Percentiles rank a stretch among this genome's conserved stretches.
phyloP scores from a whole-genome alignment of 2,329 filamentous ascomycete genomes.

The Neocucurbitaria cava region DNA sequence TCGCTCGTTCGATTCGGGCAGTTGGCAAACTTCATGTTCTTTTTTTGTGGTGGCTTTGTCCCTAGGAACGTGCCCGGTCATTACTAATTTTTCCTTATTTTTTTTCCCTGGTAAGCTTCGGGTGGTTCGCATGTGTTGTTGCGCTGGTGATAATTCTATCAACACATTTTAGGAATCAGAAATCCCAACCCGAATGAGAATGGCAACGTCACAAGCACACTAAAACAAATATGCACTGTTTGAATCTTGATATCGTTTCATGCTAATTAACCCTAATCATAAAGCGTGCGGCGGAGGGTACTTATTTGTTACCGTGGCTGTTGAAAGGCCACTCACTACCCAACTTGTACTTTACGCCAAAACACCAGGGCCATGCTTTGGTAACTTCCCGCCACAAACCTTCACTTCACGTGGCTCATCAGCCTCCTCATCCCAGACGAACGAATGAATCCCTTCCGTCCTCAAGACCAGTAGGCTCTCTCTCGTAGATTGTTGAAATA shows the following conservation, averaged over 20 bases:
- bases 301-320: slow-evolving; percentile 29
- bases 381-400: background rate
- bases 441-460: too few relatives aligned
- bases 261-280: background rate
- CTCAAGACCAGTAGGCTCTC: slow-evolving; percentile 9
- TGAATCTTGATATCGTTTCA: background rate
- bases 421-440: slow-evolving; percentile 1
- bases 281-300: slow-evolving; percentile 13
- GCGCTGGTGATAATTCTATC: too few relatives aligned
- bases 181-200: background rate
- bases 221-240: background rate
- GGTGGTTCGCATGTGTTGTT: too few relatives aligned
- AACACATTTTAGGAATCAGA: background rate
- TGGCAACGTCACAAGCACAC: background rate
- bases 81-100: too few relatives aligned
- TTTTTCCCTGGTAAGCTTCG: too few relatives aligned
- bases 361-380: slow-evolving; percentile 1
- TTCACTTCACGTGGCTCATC: background rate
- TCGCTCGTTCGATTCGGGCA: slow-evolving; percentile 17
- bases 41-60: too few relatives aligned
- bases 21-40: slow-evolving; percentile 2
- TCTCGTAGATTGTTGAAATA: slow-evolving; percentile 52
- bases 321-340: slow-evolving; percentile 25
- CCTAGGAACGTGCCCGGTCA: too few relatives aligned
- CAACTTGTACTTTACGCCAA: slow-evolving; percentile 6